Evolutionary conservation across 2,329 filamentous ascomycete species (phyloP).

Genomic region (Arthroderma sp.): DNA sequence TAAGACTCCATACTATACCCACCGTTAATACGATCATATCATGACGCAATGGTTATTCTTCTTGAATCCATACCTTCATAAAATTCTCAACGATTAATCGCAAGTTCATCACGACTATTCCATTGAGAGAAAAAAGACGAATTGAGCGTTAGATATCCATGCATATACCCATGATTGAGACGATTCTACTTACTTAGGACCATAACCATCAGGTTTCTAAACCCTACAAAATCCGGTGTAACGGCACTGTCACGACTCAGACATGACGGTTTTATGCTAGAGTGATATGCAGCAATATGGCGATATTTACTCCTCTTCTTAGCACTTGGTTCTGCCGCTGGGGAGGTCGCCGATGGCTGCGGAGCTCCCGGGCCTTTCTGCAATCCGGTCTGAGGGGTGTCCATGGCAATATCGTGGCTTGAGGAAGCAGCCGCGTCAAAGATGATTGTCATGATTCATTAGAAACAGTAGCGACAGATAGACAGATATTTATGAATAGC

Average conservation of each 20-base stretch:
- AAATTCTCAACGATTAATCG: constrained; percentile 94
- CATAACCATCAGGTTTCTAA: constrained; percentile 91
- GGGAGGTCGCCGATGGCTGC: not conserved
- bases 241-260: constrained; percentile 68
- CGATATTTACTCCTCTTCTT: constrained; percentile 56
- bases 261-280: constrained; percentile 56
- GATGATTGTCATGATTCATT: not conserved
- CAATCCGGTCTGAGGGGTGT: not conserved
- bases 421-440: not conserved
- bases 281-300: constrained; percentile 81
- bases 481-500: not conserved
- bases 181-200: constrained; percentile 53
- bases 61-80: constrained; percentile 53
- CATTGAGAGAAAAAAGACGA: not conserved
- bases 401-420: not conserved
- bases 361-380: constrained; percentile 2
- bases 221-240: constrained; percentile 77
- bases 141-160: no score
- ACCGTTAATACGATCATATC: not conserved
- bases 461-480: not conserved
- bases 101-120: constrained; percentile 74
- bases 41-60: not conserved
- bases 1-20: constrained; percentile 72
- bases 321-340: not conserved
- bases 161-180: not conserved